phyloP scores from a whole-genome alignment of 495 filamentous ascomycete species.

The Talaromyces proteolyticus region DNA sequence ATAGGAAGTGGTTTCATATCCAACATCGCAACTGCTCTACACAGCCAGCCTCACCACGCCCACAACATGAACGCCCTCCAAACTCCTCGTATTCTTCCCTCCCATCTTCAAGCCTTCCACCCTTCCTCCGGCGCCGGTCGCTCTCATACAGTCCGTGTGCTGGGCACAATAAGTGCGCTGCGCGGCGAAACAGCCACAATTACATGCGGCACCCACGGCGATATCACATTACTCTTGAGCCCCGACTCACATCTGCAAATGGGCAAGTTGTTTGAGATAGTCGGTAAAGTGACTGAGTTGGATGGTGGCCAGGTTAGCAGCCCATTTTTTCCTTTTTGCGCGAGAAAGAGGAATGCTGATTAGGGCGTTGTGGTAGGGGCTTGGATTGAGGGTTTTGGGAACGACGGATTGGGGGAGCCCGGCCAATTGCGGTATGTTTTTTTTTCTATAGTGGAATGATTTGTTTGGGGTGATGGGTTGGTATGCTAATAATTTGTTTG shows the following conservation, averaged over 20 bases:
- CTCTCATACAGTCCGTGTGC: constrained; percentile 69
- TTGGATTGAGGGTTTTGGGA: constrained; percentile 68
- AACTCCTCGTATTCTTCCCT: constrained; percentile 65
- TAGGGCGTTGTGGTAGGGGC: constrained; percentile 37
- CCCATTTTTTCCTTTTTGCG: constrained; percentile 2
- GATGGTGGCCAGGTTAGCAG: constrained; percentile 31
- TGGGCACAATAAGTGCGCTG: constrained; percentile 77
- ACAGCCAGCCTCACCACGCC: no score
- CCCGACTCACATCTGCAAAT: constrained; percentile 74
- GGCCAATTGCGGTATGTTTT: constrained; percentile 29
- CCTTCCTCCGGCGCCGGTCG: constrained; percentile 25
- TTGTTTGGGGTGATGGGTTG: neutral
- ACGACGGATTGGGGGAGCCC: constrained; percentile 71
- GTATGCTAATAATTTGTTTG: constrained; percentile 1
- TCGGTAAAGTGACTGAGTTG: constrained; percentile 76
- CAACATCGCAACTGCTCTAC: no score
- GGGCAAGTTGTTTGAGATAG: constrained; percentile 77
- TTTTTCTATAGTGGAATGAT: neutral
- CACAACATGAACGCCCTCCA: no score
- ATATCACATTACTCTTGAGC: constrained; percentile 66
- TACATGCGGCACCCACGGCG: constrained; percentile 59
- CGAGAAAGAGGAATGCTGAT: neutral
- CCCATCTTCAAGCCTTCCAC: constrained; percentile 62
- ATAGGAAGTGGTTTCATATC: no score
- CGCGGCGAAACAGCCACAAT: constrained; percentile 77